Percentiles rank a stretch among this genome's conserved stretches.
These are phyloP conservation scores for Cinnamomum chago DNA, from an alignment of 164 flowering plant species.

Conservation along the genomic window DNA sequence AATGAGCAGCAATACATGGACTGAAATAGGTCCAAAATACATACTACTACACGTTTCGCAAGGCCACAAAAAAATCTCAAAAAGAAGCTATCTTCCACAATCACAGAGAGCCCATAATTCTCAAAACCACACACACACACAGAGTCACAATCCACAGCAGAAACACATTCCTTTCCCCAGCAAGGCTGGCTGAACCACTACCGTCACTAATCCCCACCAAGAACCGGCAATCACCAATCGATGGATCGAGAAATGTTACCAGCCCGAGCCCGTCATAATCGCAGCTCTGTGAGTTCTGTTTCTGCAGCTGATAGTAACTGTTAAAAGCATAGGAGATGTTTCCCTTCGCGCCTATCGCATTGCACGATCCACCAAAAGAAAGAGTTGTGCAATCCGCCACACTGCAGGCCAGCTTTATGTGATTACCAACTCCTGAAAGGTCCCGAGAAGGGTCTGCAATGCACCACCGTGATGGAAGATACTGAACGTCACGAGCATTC, in stretches of 20 bases:
- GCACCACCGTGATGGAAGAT: constrained; percentile 92
- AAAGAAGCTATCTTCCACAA: constrained; percentile 21
- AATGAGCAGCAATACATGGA: neutral
- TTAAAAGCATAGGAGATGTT: constrained; percentile 91
- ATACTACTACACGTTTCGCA: constrained; percentile 8
- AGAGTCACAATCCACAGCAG: constrained; percentile 14
- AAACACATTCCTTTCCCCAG: neutral
- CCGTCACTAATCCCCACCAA: constrained; percentile 65
- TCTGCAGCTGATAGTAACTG: constrained; percentile 81
- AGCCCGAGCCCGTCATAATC: constrained; percentile 87
- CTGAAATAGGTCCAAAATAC: neutral
- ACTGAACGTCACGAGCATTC: constrained; percentile 68
- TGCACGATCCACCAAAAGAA: constrained; percentile 82
- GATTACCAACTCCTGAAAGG: constrained; percentile 52
- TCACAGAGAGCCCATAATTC: constrained; percentile 13
- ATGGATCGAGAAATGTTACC: constrained; percentile 81
- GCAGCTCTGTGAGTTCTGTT: constrained; percentile 68
- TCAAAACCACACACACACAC: constrained; percentile 21
- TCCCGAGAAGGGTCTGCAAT: constrained; percentile 69
- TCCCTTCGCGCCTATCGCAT: constrained; percentile 71
- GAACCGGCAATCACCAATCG: constrained; percentile 81
- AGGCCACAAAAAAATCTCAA: constrained; percentile 25
- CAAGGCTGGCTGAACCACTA: constrained; percentile 16
- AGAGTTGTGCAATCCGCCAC: constrained; percentile 86
- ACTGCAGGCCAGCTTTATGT: constrained; percentile 71